Conservation (phyloP, 106 monocot species). For the Apostasia shenzhenica region DNA sequence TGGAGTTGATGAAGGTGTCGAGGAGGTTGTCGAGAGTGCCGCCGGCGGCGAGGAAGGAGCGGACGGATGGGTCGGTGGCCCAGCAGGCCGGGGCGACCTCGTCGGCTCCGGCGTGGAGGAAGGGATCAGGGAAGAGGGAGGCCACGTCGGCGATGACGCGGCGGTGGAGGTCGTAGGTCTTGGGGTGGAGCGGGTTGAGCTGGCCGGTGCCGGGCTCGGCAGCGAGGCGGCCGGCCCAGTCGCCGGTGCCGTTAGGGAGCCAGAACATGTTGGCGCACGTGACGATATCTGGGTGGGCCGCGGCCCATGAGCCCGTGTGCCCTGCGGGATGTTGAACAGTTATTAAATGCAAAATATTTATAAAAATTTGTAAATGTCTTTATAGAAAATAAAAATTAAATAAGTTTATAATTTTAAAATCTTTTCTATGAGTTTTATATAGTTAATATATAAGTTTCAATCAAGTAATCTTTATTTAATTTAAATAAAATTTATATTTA, state of each 20-base stretch:
- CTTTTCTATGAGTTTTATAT: too few species aligned
- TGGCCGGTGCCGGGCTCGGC: conserved; percentile 81
- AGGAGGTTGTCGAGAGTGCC: conserved; percentile 55
- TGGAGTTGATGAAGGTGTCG: conserved; percentile 54
- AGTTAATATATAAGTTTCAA: too few species aligned
- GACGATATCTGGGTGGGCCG: conserved; percentile 76
- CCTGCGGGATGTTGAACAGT: conserved; percentile 22
- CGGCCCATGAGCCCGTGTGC: conserved; percentile 86
- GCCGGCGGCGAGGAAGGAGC: conserved; percentile 33
- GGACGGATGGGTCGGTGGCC: conserved; percentile 44
- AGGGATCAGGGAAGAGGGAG: conserved; percentile 62
- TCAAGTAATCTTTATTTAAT: too few species aligned
- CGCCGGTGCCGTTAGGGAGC: conserved; percentile 22
- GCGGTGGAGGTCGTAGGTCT: conserved; percentile 60
- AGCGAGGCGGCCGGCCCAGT: conserved; percentile 36
- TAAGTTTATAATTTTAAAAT: too few species aligned
- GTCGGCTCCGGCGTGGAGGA: conserved; percentile 75
- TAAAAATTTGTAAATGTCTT: too few species aligned
- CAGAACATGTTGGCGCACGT: conserved; percentile 81
- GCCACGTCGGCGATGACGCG: conserved; percentile 56
- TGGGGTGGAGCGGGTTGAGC: conserved; percentile 77
- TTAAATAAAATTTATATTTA: too few species aligned
- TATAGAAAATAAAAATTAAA: too few species aligned
- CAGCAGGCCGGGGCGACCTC: conserved; percentile 77
- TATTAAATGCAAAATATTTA: background rate